Percentiles rank a stretch among this genome's conserved stretches.
Evolutionary conservation across 2,329 filamentous ascomycete species (phyloP).

Genomic region (Erysiphe pulchra): DNA sequence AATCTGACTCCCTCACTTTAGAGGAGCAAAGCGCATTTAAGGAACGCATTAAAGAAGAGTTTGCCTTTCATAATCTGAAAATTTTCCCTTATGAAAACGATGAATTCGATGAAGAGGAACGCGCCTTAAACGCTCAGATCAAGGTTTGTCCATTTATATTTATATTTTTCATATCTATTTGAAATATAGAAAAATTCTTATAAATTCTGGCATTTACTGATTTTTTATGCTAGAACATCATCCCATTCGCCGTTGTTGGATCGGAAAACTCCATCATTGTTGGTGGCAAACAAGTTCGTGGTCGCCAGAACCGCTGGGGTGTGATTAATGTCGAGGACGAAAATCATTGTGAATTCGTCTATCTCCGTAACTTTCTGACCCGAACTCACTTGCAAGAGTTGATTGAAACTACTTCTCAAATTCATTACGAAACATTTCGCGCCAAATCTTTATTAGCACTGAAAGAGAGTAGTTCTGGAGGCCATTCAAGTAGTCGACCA

Average conservation of each 20-base stretch:
- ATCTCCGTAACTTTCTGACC: slow-evolving; percentile 93
- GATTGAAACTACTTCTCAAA: slow-evolving; percentile 97
- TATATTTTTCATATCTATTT: background rate
- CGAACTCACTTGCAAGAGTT: slow-evolving; percentile 95
- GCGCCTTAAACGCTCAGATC: slow-evolving; percentile 78
- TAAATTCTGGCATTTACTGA: too few species aligned
- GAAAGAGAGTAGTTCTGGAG: slow-evolving; percentile 72
- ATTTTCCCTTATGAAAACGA: slow-evolving; percentile 99
- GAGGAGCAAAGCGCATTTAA: slow-evolving; percentile 95
- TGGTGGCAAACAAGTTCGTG: slow-evolving; percentile 88
- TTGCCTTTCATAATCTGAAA: slow-evolving; percentile 97
- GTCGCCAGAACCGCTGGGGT: slow-evolving; percentile 96
- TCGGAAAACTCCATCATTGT: slow-evolving; percentile 97
- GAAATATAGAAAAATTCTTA: too few species aligned
- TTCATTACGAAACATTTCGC: slow-evolving; percentile 99
- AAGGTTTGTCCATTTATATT: slow-evolving; percentile 36
- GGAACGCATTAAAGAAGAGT: slow-evolving; percentile 98
- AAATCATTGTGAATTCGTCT: slow-evolving; percentile 98
- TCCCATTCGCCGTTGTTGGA: slow-evolving; percentile 92
- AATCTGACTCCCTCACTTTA: slow-evolving; percentile 84
- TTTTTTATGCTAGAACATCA: slow-evolving; percentile 38
- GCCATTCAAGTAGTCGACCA: slow-evolving; percentile 52
- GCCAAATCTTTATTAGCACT: slow-evolving; percentile 93
- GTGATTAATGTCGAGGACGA: slow-evolving; percentile 99
- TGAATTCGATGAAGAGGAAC: slow-evolving; percentile 93